Conservation (phyloP, 139 green algal species). For the Ettlia oleoabundans region DNA sequence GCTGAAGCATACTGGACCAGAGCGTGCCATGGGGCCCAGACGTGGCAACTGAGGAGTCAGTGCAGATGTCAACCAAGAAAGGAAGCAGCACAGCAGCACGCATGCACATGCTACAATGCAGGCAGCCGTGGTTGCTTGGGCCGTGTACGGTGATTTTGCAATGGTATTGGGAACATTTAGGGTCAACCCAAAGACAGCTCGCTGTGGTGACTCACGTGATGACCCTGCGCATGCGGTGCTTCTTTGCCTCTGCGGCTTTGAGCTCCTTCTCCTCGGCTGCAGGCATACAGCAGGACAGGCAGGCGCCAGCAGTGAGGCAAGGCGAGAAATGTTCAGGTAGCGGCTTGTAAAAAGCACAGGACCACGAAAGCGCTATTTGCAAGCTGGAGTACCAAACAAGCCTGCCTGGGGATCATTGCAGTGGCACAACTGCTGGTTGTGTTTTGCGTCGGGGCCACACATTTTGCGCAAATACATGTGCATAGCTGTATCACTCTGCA, state of each 20-base stretch:
- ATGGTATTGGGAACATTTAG: too few species aligned
- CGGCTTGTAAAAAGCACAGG: background rate
- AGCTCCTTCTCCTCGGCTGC: conserved; percentile 60
- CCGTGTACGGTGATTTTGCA: too few species aligned
- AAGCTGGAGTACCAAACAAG: background rate
- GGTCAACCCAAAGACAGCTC: too few species aligned
- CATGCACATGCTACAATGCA: background rate
- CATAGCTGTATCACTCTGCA: too few species aligned
- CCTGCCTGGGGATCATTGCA: too few species aligned
- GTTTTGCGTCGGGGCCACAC: too few species aligned
- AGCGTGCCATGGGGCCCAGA: background rate
- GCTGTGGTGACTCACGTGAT: conserved; percentile 40
- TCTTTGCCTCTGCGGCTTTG: conserved; percentile 54
- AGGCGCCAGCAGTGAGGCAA: background rate
- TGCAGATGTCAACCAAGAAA: background rate
- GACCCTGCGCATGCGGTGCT: conserved; percentile 65
- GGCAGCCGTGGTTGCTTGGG: too few species aligned
- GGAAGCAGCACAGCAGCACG: background rate
- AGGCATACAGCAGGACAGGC: background rate
- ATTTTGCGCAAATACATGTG: too few species aligned
- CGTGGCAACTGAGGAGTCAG: too few species aligned
- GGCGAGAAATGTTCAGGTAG: background rate
- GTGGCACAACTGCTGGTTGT: too few species aligned
- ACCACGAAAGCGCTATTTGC: background rate
- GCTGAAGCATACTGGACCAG: background rate